These are phyloP conservation scores for Farysia itapuensis DNA, from an alignment of 1,284 basidiomycete genomes.

Conservation along the genomic window DNA sequence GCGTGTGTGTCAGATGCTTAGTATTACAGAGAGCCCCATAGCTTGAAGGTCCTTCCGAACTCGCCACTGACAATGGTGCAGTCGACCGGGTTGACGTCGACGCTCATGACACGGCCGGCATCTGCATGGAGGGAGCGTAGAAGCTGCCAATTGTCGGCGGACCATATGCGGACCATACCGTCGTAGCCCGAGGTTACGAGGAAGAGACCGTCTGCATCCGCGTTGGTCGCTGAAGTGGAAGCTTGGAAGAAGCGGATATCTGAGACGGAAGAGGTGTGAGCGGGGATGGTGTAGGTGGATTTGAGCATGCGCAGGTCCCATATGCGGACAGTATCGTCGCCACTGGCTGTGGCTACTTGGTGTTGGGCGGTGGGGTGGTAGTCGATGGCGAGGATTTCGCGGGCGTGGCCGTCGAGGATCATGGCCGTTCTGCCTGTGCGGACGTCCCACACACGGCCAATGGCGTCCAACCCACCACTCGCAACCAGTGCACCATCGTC, in stretches of 20 bases:
- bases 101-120: conserved; percentile 96
- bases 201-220: conserved; percentile 72
- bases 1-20: too few relatives aligned
- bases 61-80: conserved; percentile 45
- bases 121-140: conserved; percentile 85
- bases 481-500: conserved; percentile 88
- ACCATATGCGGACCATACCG: conserved; percentile 92
- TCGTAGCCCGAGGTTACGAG: conserved; percentile 94
- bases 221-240: not conserved
- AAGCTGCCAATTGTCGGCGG: conserved; percentile 95
- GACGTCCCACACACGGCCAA: conserved; percentile 95
- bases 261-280: conserved; percentile 89
- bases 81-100: conserved; percentile 68
- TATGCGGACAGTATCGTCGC: conserved; percentile 95
- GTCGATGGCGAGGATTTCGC: conserved; percentile 85
- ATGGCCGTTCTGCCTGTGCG: conserved; percentile 93
- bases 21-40: conserved; percentile 39
- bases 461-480: conserved; percentile 92
- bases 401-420: conserved; percentile 95
- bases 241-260: conserved; percentile 88
- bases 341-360: conserved; percentile 93
- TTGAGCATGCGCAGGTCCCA: conserved; percentile 95
- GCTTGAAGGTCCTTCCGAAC: conserved; percentile 48
- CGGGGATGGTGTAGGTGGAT: conserved; percentile 92
- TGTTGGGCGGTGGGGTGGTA: conserved; percentile 97